phyloP scores from a whole-genome alignment of 108 stramenopile species.

The Hondaea fermentalgiana region DNA sequence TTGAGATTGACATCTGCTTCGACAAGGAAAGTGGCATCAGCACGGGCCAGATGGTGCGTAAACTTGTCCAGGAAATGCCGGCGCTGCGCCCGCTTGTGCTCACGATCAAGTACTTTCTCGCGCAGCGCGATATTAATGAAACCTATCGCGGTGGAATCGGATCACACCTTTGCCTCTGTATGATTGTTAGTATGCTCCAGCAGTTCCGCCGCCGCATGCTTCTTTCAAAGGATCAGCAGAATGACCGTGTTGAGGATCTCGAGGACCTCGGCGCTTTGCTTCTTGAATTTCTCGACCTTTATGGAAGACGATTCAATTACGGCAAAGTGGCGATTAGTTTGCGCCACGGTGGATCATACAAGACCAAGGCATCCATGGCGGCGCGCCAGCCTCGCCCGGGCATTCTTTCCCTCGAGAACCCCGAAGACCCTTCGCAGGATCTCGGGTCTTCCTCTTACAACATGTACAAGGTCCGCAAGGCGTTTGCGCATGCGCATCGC shows the following conservation, averaged over 20 bases:
- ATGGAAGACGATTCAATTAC: slow-evolving; percentile 79
- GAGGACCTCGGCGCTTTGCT: slow-evolving; percentile 69
- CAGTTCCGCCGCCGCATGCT: slow-evolving; percentile 51
- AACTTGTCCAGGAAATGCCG: slow-evolving; percentile 70
- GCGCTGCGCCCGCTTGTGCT: slow-evolving; percentile 77
- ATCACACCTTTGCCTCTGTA: slow-evolving; percentile 73
- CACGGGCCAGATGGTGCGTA: slow-evolving; percentile 64
- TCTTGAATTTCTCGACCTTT: slow-evolving; percentile 82
- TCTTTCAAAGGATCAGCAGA: not conserved
- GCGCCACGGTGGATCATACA: slow-evolving; percentile 69
- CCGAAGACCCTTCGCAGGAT: slow-evolving; percentile 66
- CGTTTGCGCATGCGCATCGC: slow-evolving; percentile 63
- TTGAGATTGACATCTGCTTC: slow-evolving; percentile 68
- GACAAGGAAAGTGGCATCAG: slow-evolving; percentile 64
- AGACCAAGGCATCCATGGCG: slow-evolving; percentile 41
- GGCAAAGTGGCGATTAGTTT: slow-evolving; percentile 69
- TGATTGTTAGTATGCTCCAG: slow-evolving; percentile 79
- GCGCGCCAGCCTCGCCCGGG: slow-evolving; percentile 58
- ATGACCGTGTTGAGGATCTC: not conserved
- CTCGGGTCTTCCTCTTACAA: slow-evolving; percentile 67
- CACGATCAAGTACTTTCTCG: slow-evolving; percentile 81
- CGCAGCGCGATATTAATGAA: slow-evolving; percentile 77
- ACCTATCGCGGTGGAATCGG: slow-evolving; percentile 89
- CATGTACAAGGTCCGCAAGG: slow-evolving; percentile 59
- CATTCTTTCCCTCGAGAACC: slow-evolving; percentile 72